These are phyloP conservation scores for Kalmusia sp. DNA, from an alignment of 2,329 filamentous ascomycete species.

Conservation along the genomic window DNA sequence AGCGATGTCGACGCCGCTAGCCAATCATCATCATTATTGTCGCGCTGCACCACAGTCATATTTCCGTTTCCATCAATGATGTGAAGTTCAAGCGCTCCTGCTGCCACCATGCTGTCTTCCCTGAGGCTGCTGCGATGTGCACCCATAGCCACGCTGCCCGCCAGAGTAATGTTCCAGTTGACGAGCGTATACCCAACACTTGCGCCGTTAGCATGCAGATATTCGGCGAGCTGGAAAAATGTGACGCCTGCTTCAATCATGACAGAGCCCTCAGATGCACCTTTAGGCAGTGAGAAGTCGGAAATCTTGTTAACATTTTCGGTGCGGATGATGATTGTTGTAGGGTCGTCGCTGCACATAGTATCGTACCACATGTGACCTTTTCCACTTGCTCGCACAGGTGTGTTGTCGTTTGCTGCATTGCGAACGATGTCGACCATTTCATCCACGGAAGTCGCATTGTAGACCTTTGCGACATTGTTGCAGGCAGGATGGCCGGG, in stretches of 20 bases:
- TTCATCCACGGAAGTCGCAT: constrained; percentile 55
- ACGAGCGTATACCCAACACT: constrained; percentile 60
- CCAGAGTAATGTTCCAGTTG: constrained; percentile 63
- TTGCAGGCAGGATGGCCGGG: constrained; percentile 54
- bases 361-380: constrained; percentile 64
- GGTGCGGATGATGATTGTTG: constrained; percentile 57
- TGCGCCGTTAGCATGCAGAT: constrained; percentile 55
- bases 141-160: constrained; percentile 61
- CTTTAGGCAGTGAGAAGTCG: constrained; percentile 49
- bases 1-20: constrained; percentile 60
- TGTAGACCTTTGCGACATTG: constrained; percentile 52
- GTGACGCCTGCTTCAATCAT: constrained; percentile 61
- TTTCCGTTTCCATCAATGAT: constrained; percentile 58
- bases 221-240: constrained; percentile 57
- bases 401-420: constrained; percentile 48
- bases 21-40: constrained; percentile 58
- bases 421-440: constrained; percentile 52
- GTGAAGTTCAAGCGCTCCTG: constrained; percentile 57
- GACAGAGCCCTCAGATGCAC: constrained; percentile 50
- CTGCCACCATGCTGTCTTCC: constrained; percentile 59
- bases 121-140: constrained; percentile 58
- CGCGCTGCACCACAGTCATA: constrained; percentile 51
- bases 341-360: constrained; percentile 58
- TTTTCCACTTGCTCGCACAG: constrained; percentile 58
- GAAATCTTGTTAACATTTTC: constrained; percentile 55